A percentile compares a stretch with the other conserved stretches of the same genome.
Evolutionary conservation across 768 basidiomycete species (phyloP).

Genomic region (Macrolepiota albuminosa): DNA sequence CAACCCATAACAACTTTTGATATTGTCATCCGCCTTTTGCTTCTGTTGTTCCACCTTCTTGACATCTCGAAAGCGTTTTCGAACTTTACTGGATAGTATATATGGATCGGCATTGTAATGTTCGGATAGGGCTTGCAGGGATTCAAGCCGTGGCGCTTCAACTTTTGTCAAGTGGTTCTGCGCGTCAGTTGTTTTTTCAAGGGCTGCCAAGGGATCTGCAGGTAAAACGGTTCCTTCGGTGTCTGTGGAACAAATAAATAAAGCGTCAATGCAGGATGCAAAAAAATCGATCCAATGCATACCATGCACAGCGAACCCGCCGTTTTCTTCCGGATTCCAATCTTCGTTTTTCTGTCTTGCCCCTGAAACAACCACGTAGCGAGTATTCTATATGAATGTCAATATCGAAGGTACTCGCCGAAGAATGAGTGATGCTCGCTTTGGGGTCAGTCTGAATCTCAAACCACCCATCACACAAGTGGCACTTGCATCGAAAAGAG

Average conservation of each 20-base stretch:
- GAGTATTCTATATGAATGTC: constrained; percentile 66
- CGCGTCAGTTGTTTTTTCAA: constrained; percentile 85
- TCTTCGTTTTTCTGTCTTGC: constrained; percentile 95
- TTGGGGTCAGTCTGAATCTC: constrained; percentile 97
- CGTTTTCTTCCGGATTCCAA: constrained; percentile 96
- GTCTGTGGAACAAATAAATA: constrained; percentile 36
- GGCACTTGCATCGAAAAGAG: constrained; percentile 97
- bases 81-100: constrained; percentile 62
- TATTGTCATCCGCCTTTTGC: constrained; percentile 59
- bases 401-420: not conserved
- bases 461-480: constrained; percentile 94
- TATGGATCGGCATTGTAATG: constrained; percentile 87
- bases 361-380: constrained; percentile 88
- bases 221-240: constrained; percentile 59
- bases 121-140: constrained; percentile 72
- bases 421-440: constrained; percentile 37
- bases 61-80: constrained; percentile 81
- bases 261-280: not conserved
- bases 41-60: constrained; percentile 78
- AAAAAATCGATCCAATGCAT: constrained; percentile 15
- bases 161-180: constrained; percentile 70
- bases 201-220: constrained; percentile 79
- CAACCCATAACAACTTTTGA: constrained; percentile 76
- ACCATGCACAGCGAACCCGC: constrained; percentile 89
- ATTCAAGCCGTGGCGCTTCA: constrained; percentile 76